These are phyloP conservation scores for Brassica cretica DNA, from an alignment of 345 rosid species.

Conservation along the genomic window DNA sequence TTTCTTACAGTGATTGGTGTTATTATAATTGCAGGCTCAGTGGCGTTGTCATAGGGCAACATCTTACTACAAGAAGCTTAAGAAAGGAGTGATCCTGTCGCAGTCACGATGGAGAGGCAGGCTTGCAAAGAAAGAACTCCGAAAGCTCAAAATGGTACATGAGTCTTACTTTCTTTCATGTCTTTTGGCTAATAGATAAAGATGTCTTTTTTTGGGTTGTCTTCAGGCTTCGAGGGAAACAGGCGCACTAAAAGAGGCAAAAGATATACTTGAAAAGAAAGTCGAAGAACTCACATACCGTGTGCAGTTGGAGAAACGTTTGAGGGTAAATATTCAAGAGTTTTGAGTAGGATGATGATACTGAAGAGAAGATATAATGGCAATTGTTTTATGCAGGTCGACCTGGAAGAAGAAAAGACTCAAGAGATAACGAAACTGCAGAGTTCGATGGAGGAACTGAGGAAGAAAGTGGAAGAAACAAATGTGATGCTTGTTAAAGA, in stretches of 20 bases:
- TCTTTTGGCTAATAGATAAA: neutral
- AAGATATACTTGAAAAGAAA: slow-evolving; percentile 65
- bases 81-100: slow-evolving; percentile 57
- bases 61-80: slow-evolving; percentile 62
- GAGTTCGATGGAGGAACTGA: slow-evolving; percentile 53
- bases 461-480: slow-evolving; percentile 51
- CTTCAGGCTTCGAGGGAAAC: slow-evolving; percentile 74
- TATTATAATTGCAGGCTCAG: slow-evolving; percentile 50
- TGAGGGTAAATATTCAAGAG: slow-evolving; percentile 44
- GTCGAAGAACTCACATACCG: slow-evolving; percentile 78
- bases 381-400: slow-evolving; percentile 14
- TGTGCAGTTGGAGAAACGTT: slow-evolving; percentile 62
- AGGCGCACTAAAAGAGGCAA: slow-evolving; percentile 72
- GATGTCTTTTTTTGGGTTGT: neutral
- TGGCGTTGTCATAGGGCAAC: slow-evolving; percentile 65
- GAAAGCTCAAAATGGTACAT: slow-evolving; percentile 76
- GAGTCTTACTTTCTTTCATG: neutral
- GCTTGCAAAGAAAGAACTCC: slow-evolving; percentile 63
- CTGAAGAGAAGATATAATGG: neutral
- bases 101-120: slow-evolving; percentile 86
- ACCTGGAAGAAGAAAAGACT: slow-evolving; percentile 61
- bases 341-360: neutral
- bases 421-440: slow-evolving; percentile 56
- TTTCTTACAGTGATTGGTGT: neutral
- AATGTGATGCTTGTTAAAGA: slow-evolving; percentile 51